Base-by-base conservation (phyloP, 768 basidiomycete species). In the Paxillus involutus region DNA sequence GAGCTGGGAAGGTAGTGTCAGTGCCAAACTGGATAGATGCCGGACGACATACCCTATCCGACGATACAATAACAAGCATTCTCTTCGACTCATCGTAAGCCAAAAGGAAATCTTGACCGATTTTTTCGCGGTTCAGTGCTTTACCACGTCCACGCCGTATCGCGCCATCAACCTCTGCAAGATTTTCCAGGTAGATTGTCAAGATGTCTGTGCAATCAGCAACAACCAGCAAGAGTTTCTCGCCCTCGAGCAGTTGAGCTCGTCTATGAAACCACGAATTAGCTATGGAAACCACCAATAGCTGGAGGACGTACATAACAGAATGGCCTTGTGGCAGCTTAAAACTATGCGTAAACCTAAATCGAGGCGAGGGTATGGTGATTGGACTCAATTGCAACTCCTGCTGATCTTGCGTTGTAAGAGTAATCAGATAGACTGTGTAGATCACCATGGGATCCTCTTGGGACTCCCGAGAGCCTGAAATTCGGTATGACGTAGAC, bases 151-250 rank as follows among this genome's bases (percentile, higher is more conserved):
- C n/a, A 83, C 60, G 60, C 0, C 36, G 14, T 9, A 81, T 59
- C 0, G 75, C 71, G 11, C 63, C 52, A 0, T 69, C 66, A 7
- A 83, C 65, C 11, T 40, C 53, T 2, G 52, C 36, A 1, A 74
- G 50, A 0, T 26, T 21, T 1, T 81, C 81, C 14, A 77, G 55
- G 49, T 70, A 82, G 3, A 83, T 61, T 19, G 51, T 59, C 14
- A 80, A 36, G 30, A 70, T 63, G 8, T 71, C 73, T 0, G 46
- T 21, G 6, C 61, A 53, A 58, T 77, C 73, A 8, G 73, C 67
- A 6, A 77, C 53, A 2, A 83, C 65, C 4, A 82, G 59, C 10
- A 84, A 63, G 5, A 79, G 66, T 36, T 63, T 75, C 16, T 71
- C 70, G 16, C 68, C 64, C 14, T 70, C 68, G n/a, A n/a, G n/a